These are phyloP conservation scores for Hymenoscyphus repandus DNA, from an alignment of 2,329 filamentous ascomycete genomes.

Conservation along the genomic window DNA sequence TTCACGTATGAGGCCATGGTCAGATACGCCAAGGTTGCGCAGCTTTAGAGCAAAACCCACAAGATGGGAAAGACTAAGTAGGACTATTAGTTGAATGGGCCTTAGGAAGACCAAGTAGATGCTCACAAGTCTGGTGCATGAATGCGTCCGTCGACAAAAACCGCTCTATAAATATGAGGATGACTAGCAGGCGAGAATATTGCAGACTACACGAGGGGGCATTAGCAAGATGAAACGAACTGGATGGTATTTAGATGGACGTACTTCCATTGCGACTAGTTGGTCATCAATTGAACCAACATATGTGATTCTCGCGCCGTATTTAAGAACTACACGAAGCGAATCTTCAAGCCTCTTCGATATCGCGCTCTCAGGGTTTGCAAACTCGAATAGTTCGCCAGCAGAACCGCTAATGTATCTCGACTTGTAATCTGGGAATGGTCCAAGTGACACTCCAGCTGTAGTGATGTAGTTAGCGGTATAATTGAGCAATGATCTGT, in stretches of 20 bases:
- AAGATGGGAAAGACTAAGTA: constrained; percentile 68
- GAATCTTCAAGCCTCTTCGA: constrained; percentile 76
- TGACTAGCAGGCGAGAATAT: constrained; percentile 81
- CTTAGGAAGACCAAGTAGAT: neutral
- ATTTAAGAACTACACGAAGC: constrained; percentile 66
- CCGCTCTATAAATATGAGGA: constrained; percentile 91
- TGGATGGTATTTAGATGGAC: constrained; percentile 1
- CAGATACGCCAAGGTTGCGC: constrained; percentile 85
- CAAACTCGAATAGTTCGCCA: constrained; percentile 94
- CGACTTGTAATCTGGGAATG: constrained; percentile 87
- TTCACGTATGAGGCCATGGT: constrained; percentile 90
- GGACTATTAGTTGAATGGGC: neutral
- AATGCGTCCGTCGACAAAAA: constrained; percentile 88
- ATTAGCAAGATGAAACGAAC: constrained; percentile 12
- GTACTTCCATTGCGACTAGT: constrained; percentile 81
- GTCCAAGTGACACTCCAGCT: constrained; percentile 90
- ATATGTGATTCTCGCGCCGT: constrained; percentile 80
- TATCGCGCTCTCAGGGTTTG: constrained; percentile 72
- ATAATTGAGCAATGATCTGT: neutral
- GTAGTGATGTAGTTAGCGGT: constrained; percentile 37
- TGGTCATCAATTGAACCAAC: constrained; percentile 96
- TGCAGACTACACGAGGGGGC: constrained; percentile 54
- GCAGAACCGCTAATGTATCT: constrained; percentile 85
- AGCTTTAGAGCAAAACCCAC: constrained; percentile 91
- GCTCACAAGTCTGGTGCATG: constrained; percentile 83